These are phyloP conservation scores for Xylariaceae sp. DNA, from an alignment of 2,329 filamentous ascomycete species.

Conservation along the genomic window DNA sequence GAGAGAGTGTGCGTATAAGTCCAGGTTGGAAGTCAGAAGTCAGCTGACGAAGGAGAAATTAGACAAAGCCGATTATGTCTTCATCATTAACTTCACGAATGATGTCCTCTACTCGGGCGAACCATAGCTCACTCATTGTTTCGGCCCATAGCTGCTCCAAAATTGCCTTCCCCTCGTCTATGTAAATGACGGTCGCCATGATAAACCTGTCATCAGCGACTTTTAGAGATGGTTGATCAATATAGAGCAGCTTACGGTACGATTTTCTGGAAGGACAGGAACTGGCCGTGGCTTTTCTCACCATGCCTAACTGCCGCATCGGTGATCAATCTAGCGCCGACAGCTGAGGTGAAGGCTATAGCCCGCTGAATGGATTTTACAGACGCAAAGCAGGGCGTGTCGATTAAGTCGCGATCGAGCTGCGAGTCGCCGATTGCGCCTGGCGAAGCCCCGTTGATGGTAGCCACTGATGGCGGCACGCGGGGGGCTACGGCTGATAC, in stretches of 20 bases:
- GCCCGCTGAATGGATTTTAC: neutral
- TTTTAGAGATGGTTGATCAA: no score
- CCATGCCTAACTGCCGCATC: constrained; percentile 16
- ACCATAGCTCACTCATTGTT: constrained; percentile 24
- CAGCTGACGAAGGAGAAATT: no score
- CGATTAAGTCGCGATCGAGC: constrained; percentile 14
- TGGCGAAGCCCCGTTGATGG: constrained; percentile 22
- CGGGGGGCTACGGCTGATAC: constrained; percentile 29
- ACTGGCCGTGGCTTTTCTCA: constrained; percentile 18
- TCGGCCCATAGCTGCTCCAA: constrained; percentile 23
- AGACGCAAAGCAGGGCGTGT: constrained; percentile 6
- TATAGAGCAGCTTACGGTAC: constrained; percentile 17
- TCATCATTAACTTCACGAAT: neutral
- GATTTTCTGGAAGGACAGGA: constrained; percentile 17
- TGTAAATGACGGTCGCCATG: constrained; percentile 21
- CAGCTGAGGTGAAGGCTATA: constrained; percentile 9
- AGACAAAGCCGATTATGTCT: no score
- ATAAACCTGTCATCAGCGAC: neutral
- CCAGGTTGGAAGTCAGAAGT: no score
- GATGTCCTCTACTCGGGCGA: constrained; percentile 12
- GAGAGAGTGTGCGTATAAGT: no score
- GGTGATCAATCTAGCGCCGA: constrained; percentile 17
- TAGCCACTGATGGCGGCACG: constrained; percentile 20
- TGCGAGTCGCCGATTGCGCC: constrained; percentile 18
- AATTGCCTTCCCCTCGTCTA: constrained; percentile 13